Evolutionary conservation across 768 basidiomycete species (phyloP), one percentile per base, ranked within the genome.

Genomic region (Austroboletus eburneus): DNA sequence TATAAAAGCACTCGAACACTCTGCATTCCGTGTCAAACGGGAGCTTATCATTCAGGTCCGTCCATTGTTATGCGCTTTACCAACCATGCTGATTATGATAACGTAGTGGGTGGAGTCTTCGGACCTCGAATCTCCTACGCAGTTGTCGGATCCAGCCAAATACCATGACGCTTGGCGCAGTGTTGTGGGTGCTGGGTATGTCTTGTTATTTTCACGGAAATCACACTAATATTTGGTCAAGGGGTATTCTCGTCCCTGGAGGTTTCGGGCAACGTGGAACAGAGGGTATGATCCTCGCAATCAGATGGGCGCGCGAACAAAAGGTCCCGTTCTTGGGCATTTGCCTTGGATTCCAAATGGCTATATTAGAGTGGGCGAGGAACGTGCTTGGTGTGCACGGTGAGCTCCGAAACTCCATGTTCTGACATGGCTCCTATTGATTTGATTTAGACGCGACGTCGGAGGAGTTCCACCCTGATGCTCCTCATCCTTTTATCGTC

Each of bases 211-310:
- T 17, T 25, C 48, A 1, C n/a, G 21, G 30, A 32, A 42, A 25
- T 39, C 37, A 17, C 17, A 23, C 51, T 64, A 39, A 64, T 13
- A 27, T 32, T 41, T 4, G 27, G 41, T 39, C 23, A 57, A 93
- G 91, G 46, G 96, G 95, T 50, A 92, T 99, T 59, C 89, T 98
- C 45, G 91, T 99, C 13, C 95, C 95, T 2, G 96, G 95, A 41
- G 95, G 95, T 10, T 99, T 99, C 63, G 95, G 95, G 17, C 70
- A 75, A 9, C 88, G 95, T 32, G 95, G 95, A 18, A 92, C 87
- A 1, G 94, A 96, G 68, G 95, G 95, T 33, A 97, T 99, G 95
- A 85, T 97, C 62, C 77, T 93, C 41, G 95, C 95, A n/a, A 91
- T 93, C 66, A 94, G 91, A 67, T 94, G 94, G 77, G 93, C 95